Evolutionary conservation across 2,329 filamentous ascomycete genomes (phyloP).

Genomic region (Reticulascus tulasneorum): DNA sequence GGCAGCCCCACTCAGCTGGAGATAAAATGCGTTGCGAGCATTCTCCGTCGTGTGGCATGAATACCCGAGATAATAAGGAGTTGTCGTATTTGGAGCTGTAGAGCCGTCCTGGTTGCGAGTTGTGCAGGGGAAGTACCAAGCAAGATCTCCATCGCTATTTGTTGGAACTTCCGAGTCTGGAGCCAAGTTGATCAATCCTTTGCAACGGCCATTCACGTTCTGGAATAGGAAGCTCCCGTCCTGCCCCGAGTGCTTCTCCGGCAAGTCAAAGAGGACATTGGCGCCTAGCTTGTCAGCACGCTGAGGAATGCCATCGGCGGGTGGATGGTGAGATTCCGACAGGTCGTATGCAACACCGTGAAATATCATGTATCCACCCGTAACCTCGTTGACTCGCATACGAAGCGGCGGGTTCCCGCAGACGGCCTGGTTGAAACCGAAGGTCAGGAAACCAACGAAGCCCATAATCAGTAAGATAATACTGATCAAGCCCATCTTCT

Average conservation of each 20-base stretch:
- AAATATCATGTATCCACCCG: conserved; percentile 86
- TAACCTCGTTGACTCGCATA: conserved; percentile 78
- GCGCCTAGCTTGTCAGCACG: conserved; percentile 45
- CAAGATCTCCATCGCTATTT: conserved; percentile 67
- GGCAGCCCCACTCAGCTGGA: conserved; percentile 60
- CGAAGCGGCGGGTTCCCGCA: conserved; percentile 70
- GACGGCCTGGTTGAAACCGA: conserved; percentile 88
- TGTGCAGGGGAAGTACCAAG: conserved; percentile 95
- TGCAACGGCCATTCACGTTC: conserved; percentile 96
- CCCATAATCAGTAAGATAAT: conserved; percentile 85
- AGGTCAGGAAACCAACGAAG: conserved; percentile 91
- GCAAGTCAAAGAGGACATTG: conserved; percentile 86
- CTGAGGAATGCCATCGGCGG: conserved; percentile 70
- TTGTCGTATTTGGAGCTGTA: conserved; percentile 67
- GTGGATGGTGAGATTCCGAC: conserved; percentile 70
- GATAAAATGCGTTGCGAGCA: conserved; percentile 73
- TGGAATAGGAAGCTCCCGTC: conserved; percentile 98
- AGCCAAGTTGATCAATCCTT: conserved; percentile 75
- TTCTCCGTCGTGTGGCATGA: conserved; percentile 75
- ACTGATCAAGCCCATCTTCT: conserved; percentile 96
- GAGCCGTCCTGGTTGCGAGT: conserved; percentile 94
- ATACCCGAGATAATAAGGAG: conserved; percentile 77
- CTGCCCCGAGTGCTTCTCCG: conserved; percentile 75
- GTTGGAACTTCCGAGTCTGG: conserved; percentile 74
- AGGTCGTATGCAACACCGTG: conserved; percentile 90